These are phyloP conservation scores for Fusarium nelsonii DNA, from an alignment of 2,329 filamentous ascomycete species.

Conservation along the genomic window DNA sequence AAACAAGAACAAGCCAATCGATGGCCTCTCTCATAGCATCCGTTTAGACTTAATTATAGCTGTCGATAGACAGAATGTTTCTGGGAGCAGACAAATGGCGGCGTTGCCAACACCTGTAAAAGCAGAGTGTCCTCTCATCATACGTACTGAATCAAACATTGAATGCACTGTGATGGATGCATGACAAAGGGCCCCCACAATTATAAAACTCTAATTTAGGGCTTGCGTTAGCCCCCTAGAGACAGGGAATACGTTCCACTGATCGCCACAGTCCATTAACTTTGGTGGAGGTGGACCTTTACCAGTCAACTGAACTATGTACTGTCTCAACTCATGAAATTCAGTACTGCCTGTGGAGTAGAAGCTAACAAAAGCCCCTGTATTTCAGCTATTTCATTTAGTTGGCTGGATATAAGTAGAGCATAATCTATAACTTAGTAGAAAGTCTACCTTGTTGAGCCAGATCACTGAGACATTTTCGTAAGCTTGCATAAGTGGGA, in stretches of 20 bases:
- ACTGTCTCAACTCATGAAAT: no score
- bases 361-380: no score
- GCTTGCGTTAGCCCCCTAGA: neutral
- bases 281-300: neutral
- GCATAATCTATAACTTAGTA: no score
- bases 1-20: neutral
- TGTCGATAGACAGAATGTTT: neutral
- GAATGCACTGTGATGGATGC: no score
- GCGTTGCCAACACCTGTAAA: no score
- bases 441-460: no score
- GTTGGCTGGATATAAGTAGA: no score
- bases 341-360: no score
- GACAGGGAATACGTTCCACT: neutral
- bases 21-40: neutral
- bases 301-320: neutral
- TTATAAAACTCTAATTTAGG: conserved; percentile 12
- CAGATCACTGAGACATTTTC: no score
- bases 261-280: neutral
- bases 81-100: neutral
- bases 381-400: no score
- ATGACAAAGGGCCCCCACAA: neutral
- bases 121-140: no score
- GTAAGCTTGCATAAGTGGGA: no score
- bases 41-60: neutral
- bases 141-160: neutral